Conservation (phyloP, 2,329 filamentous ascomycete species). For the Claviceps citrina region DNA sequence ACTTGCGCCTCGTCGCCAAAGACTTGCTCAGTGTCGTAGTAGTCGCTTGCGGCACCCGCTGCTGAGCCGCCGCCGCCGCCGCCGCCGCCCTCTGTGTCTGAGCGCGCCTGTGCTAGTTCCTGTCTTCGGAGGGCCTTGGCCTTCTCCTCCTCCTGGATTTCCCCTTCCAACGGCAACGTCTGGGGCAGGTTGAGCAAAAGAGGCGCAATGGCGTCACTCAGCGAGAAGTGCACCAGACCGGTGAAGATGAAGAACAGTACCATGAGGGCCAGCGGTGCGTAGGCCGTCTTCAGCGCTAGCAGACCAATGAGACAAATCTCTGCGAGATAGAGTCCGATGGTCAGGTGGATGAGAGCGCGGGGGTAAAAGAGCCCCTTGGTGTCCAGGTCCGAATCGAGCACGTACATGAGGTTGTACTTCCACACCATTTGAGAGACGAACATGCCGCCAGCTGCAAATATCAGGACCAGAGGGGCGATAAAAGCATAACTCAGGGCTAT, state of each 20-base stretch:
- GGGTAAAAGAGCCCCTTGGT: conserved; percentile 80
- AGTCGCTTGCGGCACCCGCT: conserved; percentile 18
- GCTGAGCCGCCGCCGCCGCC: too few relatives aligned
- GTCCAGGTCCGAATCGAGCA: conserved; percentile 67
- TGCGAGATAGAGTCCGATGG: conserved; percentile 69
- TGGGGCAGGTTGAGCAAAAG: conserved; percentile 67
- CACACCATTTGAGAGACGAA: conserved; percentile 74
- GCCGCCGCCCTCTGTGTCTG: conserved; percentile 7
- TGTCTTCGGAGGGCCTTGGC: conserved; percentile 26
- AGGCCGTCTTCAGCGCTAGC: conserved; percentile 52
- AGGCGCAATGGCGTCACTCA: conserved; percentile 60
- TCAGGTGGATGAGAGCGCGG: conserved; percentile 72
- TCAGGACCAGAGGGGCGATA: conserved; percentile 72
- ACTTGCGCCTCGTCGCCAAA: conserved; percentile 20
- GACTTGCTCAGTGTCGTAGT: conserved; percentile 20
- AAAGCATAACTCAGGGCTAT: conserved; percentile 69
- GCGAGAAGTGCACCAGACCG: conserved; percentile 56
- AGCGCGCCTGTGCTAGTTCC: conserved; percentile 11
- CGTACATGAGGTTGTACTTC: conserved; percentile 81
- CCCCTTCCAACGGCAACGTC: conserved; percentile 44
- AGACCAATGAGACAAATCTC: conserved; percentile 74
- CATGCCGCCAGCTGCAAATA: conserved; percentile 67
- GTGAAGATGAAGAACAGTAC: conserved; percentile 62
- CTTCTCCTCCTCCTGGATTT: conserved; percentile 28
- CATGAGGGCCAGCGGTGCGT: conserved; percentile 61